Percentiles rank a stretch among this genome's conserved stretches.
These are phyloP conservation scores for Diaporthe velutina DNA, from an alignment of 2,329 filamentous ascomycete species.

Conservation along the genomic window DNA sequence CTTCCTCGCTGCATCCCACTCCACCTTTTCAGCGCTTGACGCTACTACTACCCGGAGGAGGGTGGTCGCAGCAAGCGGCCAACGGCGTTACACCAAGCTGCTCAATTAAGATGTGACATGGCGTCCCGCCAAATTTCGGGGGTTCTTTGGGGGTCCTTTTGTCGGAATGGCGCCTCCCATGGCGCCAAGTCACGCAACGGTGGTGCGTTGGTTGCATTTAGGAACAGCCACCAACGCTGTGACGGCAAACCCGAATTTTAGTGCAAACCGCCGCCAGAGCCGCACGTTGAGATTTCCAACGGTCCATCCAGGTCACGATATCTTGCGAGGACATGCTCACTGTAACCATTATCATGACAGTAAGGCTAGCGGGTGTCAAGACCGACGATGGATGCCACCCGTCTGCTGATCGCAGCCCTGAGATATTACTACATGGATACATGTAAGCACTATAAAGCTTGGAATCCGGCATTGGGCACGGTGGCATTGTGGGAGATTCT, in stretches of 20 bases:
- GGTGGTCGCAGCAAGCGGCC: not conserved
- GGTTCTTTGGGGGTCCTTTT: not conserved
- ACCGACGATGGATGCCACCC: not conserved
- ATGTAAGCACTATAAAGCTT: not conserved
- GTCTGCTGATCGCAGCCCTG: not conserved
- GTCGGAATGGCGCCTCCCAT: no score
- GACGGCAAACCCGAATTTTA: not conserved
- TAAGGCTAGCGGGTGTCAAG: no score
- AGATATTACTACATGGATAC: not conserved
- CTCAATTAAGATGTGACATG: not conserved
- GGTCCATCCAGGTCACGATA: not conserved
- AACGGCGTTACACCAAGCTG: not conserved
- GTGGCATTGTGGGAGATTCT: not conserved
- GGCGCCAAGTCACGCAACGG: not conserved
- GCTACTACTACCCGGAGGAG: not conserved
- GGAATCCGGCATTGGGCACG: not conserved
- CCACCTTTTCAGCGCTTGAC: not conserved
- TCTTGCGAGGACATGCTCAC: not conserved
- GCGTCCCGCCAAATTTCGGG: not conserved
- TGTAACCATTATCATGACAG: no score
- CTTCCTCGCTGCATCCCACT: not conserved
- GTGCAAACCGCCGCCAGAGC: not conserved
- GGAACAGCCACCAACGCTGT: not conserved
- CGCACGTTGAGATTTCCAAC: not conserved
- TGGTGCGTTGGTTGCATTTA: not conserved